Base-by-base conservation (phyloP, 2,329 filamentous ascomycete genomes). In the Botrytis galanthina region DNA sequence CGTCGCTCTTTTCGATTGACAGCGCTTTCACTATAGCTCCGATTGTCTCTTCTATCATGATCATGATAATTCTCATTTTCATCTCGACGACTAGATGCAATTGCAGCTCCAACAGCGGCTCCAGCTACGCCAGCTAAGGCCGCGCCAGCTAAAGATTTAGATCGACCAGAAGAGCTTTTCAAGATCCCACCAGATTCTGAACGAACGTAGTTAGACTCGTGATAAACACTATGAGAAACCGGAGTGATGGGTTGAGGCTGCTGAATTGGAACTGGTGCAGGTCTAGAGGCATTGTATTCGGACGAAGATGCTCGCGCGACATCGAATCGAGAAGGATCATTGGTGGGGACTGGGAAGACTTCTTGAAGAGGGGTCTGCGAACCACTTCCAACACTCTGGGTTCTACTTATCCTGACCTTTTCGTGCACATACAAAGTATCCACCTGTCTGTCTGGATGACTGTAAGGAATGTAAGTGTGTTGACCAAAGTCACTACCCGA, bases 211-310 rank as follows among this genome's bases (percentile, higher is more conserved):
- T 78, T 35, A 81, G 84, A 83, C 66, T 90, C 87, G 42, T 73
- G 42, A 78, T 93, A 93, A 1, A 95, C 86, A 29, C 88, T 88
- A 75, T 88, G 87, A 54, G 91, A 90, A 4, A 97, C 89, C 0
- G 93, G 93, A 3, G 88, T 86, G 74, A 93, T 87, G 3, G 95
- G 95, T 77, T 94, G 91, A 3, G 95, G 95, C 78, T 97, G 93
- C 80, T 96, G 92, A n/a, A 98, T 85, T 18, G 91, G 90, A 46
- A 94, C 87, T 0, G 89, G 85, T 9, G 84, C 88, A 8, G 90
- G 88, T 60, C 88, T 86, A 26, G 82, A 80, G 29, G 81, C 83
- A n/a, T 46, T 51, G n/a, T 73, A 81, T 73, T 85, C 84, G 22
- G 85, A 80, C n/a, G 85, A 79, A 54, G 89, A 88, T 35, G 83